Conservation (phyloP, 2,329 filamentous ascomycete genomes). For the Fusarium equiseti region DNA sequence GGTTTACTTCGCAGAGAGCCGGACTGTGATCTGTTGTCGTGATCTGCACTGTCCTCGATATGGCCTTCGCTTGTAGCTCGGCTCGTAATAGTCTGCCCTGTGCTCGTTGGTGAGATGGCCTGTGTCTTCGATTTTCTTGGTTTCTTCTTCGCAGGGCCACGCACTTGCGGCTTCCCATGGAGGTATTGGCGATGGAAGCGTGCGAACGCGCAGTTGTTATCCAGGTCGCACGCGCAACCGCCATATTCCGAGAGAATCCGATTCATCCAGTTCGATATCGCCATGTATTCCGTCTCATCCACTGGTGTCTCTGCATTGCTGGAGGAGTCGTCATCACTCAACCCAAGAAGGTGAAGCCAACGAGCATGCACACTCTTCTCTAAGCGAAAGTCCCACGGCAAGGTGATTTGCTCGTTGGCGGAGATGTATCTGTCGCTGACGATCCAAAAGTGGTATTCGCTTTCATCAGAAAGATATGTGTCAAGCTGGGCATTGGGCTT, state of each 20-base stretch:
- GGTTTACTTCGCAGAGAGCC: slow-evolving; percentile 72
- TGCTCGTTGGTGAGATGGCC: slow-evolving; percentile 71
- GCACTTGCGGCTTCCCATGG: slow-evolving; percentile 58
- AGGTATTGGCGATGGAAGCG: slow-evolving; percentile 72
- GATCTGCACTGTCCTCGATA: slow-evolving; percentile 65
- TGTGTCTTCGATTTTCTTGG: slow-evolving; percentile 66
- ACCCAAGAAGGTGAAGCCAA: slow-evolving; percentile 70
- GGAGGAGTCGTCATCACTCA: slow-evolving; percentile 69
- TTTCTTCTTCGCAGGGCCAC: slow-evolving; percentile 61
- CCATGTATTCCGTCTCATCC: slow-evolving; percentile 70
- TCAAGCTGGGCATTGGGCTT: slow-evolving; percentile 89
- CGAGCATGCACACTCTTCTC: slow-evolving; percentile 66
- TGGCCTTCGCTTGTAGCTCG: slow-evolving; percentile 73
- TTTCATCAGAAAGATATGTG: slow-evolving; percentile 81
- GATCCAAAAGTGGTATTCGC: slow-evolving; percentile 93
- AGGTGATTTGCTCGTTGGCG: slow-evolving; percentile 72
- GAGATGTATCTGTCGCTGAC: slow-evolving; percentile 83
- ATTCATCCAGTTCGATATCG: slow-evolving; percentile 73
- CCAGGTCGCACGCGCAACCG: slow-evolving; percentile 79
- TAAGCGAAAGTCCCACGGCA: slow-evolving; percentile 75
- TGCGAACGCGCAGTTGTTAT: slow-evolving; percentile 71
- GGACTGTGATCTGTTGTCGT: slow-evolving; percentile 61
- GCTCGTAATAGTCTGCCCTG: slow-evolving; percentile 71
- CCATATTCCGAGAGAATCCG: slow-evolving; percentile 81
- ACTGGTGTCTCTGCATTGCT: slow-evolving; percentile 65